Evolutionary conservation across 164 flowering plant species (phyloP).

Genomic region (Aristolochia californica): DNA sequence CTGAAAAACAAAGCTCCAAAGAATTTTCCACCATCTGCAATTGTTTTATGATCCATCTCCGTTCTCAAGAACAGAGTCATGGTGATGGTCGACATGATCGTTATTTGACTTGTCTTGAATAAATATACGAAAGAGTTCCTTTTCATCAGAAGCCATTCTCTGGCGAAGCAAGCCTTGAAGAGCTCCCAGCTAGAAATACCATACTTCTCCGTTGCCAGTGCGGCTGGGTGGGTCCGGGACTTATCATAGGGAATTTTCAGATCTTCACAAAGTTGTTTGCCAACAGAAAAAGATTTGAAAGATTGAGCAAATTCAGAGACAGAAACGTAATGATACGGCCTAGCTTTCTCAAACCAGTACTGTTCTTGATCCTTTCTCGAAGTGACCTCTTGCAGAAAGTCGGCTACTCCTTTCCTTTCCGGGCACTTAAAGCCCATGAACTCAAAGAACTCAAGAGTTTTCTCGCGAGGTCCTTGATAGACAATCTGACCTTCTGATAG

Average conservation of each 20-base stretch:
- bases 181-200: slow-evolving; percentile 44
- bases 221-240: slow-evolving; percentile 38
- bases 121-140: slow-evolving; percentile 43
- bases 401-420: slow-evolving; percentile 49
- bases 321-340: slow-evolving; percentile 28
- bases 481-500: slow-evolving; percentile 49
- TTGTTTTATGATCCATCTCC: slow-evolving; percentile 28
- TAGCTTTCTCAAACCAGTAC: slow-evolving; percentile 33
- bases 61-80: slow-evolving; percentile 51
- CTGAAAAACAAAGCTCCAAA: slow-evolving; percentile 54
- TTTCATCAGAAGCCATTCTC: slow-evolving; percentile 51
- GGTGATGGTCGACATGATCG: slow-evolving; percentile 39
- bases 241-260: slow-evolving; percentile 36
- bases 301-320: slow-evolving; percentile 28
- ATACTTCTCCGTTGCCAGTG: slow-evolving; percentile 36
- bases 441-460: slow-evolving; percentile 42
- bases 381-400: slow-evolving; percentile 56
- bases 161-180: slow-evolving; percentile 40
- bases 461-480: slow-evolving; percentile 45
- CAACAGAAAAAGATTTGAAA: slow-evolving; percentile 29
- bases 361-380: slow-evolving; percentile 57
- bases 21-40: slow-evolving; percentile 37
- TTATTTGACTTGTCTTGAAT: slow-evolving; percentile 47
- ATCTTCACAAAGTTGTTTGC: slow-evolving; percentile 27
- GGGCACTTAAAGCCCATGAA: slow-evolving; percentile 47